A percentile compares a stretch with the other conserved stretches of the same genome.
phyloP scores from a whole-genome alignment of 1,284 basidiomycete genomes.

The Amylostereum chailletii region DNA sequence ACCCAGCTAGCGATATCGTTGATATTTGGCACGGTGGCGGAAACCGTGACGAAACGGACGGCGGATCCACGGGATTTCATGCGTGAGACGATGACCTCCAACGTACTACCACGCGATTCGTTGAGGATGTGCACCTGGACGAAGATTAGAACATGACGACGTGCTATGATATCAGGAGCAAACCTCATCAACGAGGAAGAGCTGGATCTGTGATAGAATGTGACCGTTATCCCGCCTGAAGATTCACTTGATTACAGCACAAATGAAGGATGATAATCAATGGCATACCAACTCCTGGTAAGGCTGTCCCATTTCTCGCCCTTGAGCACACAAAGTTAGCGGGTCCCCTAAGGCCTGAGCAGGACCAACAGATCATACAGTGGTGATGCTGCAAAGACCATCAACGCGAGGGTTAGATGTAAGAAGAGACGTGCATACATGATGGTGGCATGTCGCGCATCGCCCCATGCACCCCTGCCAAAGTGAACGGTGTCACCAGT shows the following conservation, averaged over 20 bases:
- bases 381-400: constrained; percentile 52
- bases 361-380: constrained; percentile 30
- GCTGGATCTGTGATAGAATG: constrained; percentile 59
- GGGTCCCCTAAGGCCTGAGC: constrained; percentile 5
- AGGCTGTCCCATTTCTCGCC: constrained; percentile 95
- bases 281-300: constrained; percentile 66
- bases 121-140: constrained; percentile 84
- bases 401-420: background rate
- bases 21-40: constrained; percentile 93
- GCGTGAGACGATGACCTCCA: constrained; percentile 91
- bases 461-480: constrained; percentile 58
- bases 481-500: constrained; percentile 81
- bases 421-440: constrained; percentile 41
- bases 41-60: constrained; percentile 82
- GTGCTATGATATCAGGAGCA: constrained; percentile 9
- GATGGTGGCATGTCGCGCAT: constrained; percentile 63
- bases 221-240: constrained; percentile 54
- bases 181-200: constrained; percentile 91
- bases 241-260: background rate
- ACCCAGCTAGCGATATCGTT: constrained; percentile 89
- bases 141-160: background rate
- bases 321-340: constrained; percentile 26
- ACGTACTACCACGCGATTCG: constrained; percentile 80
- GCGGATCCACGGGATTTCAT: constrained; percentile 72
- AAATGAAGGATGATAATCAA: background rate